Evolutionary conservation across 2,329 filamentous ascomycete genomes (phyloP).

Genomic region (Fulvia fulva): DNA sequence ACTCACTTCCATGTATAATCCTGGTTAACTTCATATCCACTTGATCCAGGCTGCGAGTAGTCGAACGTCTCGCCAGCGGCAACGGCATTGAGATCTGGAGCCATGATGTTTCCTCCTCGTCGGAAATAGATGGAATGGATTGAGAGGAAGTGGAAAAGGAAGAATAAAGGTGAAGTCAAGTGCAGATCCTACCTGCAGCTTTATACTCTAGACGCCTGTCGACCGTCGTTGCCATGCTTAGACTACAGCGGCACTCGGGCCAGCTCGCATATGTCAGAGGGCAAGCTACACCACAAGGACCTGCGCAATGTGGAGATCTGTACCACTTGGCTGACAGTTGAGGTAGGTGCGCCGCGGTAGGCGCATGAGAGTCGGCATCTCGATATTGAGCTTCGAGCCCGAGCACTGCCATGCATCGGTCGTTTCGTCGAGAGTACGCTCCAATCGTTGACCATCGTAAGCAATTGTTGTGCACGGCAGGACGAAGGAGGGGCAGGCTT

Average conservation of each 20-base stretch:
- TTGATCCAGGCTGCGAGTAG: slow-evolving; percentile 42
- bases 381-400: neutral
- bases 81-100: slow-evolving; percentile 41
- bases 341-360: no score
- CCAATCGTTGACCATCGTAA: neutral
- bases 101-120: slow-evolving; percentile 30
- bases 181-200: neutral
- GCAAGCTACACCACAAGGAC: neutral
- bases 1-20: slow-evolving; percentile 34
- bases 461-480: neutral
- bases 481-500: neutral
- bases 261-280: neutral
- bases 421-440: neutral
- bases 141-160: neutral
- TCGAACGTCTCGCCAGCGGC: slow-evolving; percentile 36
- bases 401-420: neutral
- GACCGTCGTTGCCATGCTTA: neutral
- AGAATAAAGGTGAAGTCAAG: neutral
- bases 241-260: neutral
- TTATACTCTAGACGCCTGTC: neutral
- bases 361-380: neutral
- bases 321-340: neutral
- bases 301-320: neutral
- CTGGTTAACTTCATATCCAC: slow-evolving; percentile 39
- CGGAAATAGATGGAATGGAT: neutral